Base-by-base conservation (phyloP, 352 stramenopile genomes). In the Phytophthora uliginosa region DNA sequence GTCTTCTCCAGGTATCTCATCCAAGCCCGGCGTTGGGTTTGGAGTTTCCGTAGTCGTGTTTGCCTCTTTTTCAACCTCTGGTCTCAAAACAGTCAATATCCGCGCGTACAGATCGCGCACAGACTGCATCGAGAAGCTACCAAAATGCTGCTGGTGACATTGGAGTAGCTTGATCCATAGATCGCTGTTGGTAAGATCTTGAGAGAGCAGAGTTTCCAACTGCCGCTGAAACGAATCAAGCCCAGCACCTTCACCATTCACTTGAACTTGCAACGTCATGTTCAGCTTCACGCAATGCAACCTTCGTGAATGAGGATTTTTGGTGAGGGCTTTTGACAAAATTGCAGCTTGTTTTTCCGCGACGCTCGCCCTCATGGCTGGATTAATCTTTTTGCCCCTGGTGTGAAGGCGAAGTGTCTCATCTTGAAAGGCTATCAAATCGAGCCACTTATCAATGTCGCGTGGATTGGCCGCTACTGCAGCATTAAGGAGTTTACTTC, bases 391-490 rank as follows among this genome's bases (percentile, higher is more conserved):
- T 59, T 78, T 79, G 4, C 36, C 73, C 40, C 74, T 81, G 10
- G 38, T 58, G 5, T 79, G 59, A 54, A 94, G 66, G 3, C 79
- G 73, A 12, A 81, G 69, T 26, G 77, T 82, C 24, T 94, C 64
- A n/a, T 89, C 81, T 69, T 96, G 89, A 48, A 95, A 93, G 1
- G 75, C 82, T n/a, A 94, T 82, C 31, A 93, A 81, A 53, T 94
- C 78, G 1, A 96, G 75, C 89, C 89, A 96, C 17, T 50, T 65
- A 0, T 79, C 66, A 17, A 91, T 64, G 31, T 87, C 66, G 4
- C 77, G 63, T 31, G 88, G 82, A 18, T 82, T 85, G 15, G 78
- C 63, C 15, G 70, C 50, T 5, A 92, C 47, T 17, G 61, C 48
- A 63, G 71, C 55, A 61, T 90, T 90, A 18, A 91, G 74, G 12